Conservation (phyloP, 1,284 basidiomycete species). For the Tylopilus sp. region DNA sequence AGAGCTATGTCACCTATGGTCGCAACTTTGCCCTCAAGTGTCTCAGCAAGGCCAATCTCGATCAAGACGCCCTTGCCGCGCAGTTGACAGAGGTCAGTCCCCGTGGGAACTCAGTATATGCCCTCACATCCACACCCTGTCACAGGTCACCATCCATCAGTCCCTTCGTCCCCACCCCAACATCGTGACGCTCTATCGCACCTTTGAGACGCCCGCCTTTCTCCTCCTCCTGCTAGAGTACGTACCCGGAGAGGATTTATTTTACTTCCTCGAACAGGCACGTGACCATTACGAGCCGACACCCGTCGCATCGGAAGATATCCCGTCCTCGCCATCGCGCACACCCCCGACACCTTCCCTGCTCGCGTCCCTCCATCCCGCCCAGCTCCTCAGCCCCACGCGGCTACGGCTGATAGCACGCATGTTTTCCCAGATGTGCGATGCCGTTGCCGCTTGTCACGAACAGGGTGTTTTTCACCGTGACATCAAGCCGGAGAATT, state of each 20-base stretch:
- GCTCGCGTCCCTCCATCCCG: constrained; percentile 83
- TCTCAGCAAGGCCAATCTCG: constrained; percentile 89
- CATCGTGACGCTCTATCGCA: constrained; percentile 93
- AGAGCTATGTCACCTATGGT: constrained; percentile 58
- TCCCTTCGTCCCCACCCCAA: constrained; percentile 89
- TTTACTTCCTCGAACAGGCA: constrained; percentile 95
- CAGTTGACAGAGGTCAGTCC: constrained; percentile 82
- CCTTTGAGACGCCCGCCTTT: constrained; percentile 79
- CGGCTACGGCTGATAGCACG: constrained; percentile 89
- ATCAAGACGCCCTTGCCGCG: constrained; percentile 79
- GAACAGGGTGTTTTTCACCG: constrained; percentile 90
- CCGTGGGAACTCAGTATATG: constrained; percentile 10
- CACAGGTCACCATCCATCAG: constrained; percentile 89
- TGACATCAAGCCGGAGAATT: constrained; percentile 98
- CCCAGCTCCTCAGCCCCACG: constrained; percentile 80
- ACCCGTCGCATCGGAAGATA: constrained; percentile 50
- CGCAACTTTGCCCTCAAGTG: constrained; percentile 95
- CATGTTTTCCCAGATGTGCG: constrained; percentile 99
- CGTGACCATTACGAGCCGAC: constrained; percentile 78
- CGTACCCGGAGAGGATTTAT: constrained; percentile 94
- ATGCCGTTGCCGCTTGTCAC: constrained; percentile 96
- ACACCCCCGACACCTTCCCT: constrained; percentile 95
- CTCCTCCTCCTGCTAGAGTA: constrained; percentile 85
- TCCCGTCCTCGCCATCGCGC: constrained; percentile 36
- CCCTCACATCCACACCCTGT: constrained; percentile 9